Percentiles rank a stretch among this genome's conserved stretches.
These are phyloP conservation scores for Citrus inodora DNA, from an alignment of 345 rosid genomes.

Conservation along the genomic window DNA sequence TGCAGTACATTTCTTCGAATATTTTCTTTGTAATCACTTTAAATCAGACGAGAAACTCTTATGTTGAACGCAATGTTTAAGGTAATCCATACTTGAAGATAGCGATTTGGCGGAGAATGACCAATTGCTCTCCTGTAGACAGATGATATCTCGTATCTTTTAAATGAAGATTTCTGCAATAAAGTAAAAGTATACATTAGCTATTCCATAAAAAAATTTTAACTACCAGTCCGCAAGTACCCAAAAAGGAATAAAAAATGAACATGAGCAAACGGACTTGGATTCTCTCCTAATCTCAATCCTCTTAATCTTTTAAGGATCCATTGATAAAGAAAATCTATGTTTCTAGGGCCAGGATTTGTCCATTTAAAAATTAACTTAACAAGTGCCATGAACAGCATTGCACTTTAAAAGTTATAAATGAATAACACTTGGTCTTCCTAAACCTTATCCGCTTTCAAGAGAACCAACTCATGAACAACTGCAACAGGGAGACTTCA, in stretches of 20 bases:
- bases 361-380: neutral
- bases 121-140: conserved; percentile 93
- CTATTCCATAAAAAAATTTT: neutral
- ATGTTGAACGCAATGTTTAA: neutral
- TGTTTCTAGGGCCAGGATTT: neutral
- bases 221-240: neutral
- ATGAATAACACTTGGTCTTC: neutral
- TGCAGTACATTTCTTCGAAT: neutral
- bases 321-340: neutral
- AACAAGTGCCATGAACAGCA: neutral
- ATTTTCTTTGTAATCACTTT: neutral
- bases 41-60: neutral
- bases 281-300: neutral
- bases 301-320: neutral
- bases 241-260: conserved; percentile 1
- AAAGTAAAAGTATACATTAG: conserved; percentile 10
- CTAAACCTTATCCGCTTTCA: neutral
- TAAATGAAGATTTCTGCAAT: conserved; percentile 80
- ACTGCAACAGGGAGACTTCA: neutral
- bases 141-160: conserved; percentile 74
- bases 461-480: neutral
- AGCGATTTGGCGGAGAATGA: conserved; percentile 88
- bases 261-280: neutral
- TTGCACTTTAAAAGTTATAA: too few species aligned
- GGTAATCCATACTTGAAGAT: conserved; percentile 64